Conservation (phyloP, 2,329 filamentous ascomycete species). For the Neonectria hederae region DNA sequence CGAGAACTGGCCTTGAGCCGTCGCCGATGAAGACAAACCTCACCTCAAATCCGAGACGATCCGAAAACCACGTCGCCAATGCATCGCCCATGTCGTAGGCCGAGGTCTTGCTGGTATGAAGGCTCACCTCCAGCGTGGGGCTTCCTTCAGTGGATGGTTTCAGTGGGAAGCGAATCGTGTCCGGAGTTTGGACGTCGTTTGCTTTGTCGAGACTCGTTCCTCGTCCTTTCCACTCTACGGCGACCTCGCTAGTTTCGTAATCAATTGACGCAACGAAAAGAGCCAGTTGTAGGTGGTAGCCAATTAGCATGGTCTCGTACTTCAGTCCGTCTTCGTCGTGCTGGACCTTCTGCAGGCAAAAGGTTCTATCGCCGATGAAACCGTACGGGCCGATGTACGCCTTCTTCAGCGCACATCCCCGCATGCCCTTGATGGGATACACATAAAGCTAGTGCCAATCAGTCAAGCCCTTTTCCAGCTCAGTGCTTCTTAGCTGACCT, state of each 20-base stretch:
- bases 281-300: slow-evolving; percentile 33
- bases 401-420: slow-evolving; percentile 26
- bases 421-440: slow-evolving; percentile 35
- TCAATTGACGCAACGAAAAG: slow-evolving; percentile 28
- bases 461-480: not conserved
- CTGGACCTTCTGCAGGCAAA: slow-evolving; percentile 34
- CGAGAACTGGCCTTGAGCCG: slow-evolving; percentile 34
- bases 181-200: not conserved
- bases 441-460: slow-evolving; percentile 30
- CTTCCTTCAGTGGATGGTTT: slow-evolving; percentile 10
- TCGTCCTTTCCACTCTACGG: slow-evolving; percentile 23
- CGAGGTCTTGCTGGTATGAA: slow-evolving; percentile 29
- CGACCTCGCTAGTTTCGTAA: slow-evolving; percentile 13
- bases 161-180: slow-evolving; percentile 28
- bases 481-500: slow-evolving; percentile 10
- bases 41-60: slow-evolving; percentile 29
- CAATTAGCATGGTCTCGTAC: slow-evolving; percentile 37
- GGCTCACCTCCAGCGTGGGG: slow-evolving; percentile 13
- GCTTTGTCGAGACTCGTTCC: slow-evolving; percentile 15
- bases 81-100: slow-evolving; percentile 38
- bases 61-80: slow-evolving; percentile 32
- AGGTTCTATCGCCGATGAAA: slow-evolving; percentile 35
- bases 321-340: slow-evolving; percentile 3
- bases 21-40: slow-evolving; percentile 35
- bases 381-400: slow-evolving; percentile 30